A percentile compares a stretch with the other conserved stretches of the same genome.
phyloP scores from a whole-genome alignment of 2,329 filamentous ascomycete species.

The Aspergillus oerlinghausenensis region DNA sequence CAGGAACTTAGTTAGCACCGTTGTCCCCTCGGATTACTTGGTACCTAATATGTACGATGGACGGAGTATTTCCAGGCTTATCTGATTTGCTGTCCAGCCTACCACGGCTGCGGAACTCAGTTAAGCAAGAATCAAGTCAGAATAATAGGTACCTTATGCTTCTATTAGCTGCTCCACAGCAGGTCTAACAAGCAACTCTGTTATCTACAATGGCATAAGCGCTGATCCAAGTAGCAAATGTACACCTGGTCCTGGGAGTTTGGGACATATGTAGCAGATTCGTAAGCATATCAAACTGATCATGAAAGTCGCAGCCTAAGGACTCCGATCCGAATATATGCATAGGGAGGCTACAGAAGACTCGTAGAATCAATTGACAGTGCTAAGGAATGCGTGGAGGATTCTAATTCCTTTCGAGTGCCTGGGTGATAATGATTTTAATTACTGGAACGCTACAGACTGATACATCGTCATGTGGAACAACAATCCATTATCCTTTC shows the following conservation, averaged over 20 bases:
- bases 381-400: conserved; percentile 24
- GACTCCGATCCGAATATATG: not conserved
- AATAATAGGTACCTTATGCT: not conserved
- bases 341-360: not conserved
- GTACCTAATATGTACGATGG: not conserved
- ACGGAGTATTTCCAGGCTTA: not conserved
- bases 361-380: not conserved
- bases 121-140: not conserved
- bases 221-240: too few relatives aligned
- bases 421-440: conserved; percentile 11
- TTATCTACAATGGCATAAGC: not conserved
- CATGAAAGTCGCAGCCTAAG: not conserved
- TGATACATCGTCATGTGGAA: not conserved
- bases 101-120: not conserved
- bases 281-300: not conserved
- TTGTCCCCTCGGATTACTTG: not conserved
- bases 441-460: not conserved
- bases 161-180: not conserved
- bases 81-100: conserved; percentile 1
- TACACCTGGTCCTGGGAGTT: not conserved
- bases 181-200: not conserved
- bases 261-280: not conserved
- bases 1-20: not conserved
- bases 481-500: not conserved
- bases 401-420: conserved; percentile 20